Evolutionary conservation across 2,329 filamentous ascomycete genomes (phyloP), one percentile per base, ranked within the genome.

Genomic region (Aspergillus intermedius): DNA sequence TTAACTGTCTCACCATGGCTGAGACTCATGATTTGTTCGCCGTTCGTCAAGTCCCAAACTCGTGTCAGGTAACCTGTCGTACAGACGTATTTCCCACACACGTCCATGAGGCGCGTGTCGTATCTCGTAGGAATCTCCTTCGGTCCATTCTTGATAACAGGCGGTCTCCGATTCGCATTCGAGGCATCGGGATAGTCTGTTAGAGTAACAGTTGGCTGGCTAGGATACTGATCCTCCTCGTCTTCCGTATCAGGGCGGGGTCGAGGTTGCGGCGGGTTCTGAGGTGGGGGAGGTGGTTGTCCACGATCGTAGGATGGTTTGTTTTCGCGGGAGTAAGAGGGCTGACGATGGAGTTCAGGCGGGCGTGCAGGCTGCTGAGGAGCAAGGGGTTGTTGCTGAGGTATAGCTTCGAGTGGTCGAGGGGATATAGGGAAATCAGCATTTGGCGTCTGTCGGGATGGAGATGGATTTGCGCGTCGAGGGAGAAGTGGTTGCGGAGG

Each of bases 21-120:
- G 54, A 95, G 71, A 58, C 83, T 93, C 77, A 95, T 81, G 12
- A 95, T 63, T 45, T 88, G 77, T 58, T 94, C 87, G 2, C 91
- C 91, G 47, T 89, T 89, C 9, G 83, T 72, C 21, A 95, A 69
- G 64, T 84, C 91, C 91, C 93, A 98, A 0, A 91, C 88, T 52
- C 88, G 81, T 1, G 91, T 97, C 53, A 93, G 77, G 54, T 87
- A 86, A 4, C 91, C 93, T 13, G 87, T 88, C 0, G 91, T 91
- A 64, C 89, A 95, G 6, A 93, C 83, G 56, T 86, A 84, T 54
- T 91, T 85, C 6, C 93, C 93, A 63, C 88, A 96, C 2, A 95
- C 83, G 53, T 93, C 91, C 62, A 96, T 84, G 25, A 90, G 75
- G 39, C 89, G 84, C 4, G 88, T 87, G 54, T 97, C 93, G 57